Base-by-base conservation (phyloP, 2,329 filamentous ascomycete genomes). In the Xylariaceae sp. region DNA sequence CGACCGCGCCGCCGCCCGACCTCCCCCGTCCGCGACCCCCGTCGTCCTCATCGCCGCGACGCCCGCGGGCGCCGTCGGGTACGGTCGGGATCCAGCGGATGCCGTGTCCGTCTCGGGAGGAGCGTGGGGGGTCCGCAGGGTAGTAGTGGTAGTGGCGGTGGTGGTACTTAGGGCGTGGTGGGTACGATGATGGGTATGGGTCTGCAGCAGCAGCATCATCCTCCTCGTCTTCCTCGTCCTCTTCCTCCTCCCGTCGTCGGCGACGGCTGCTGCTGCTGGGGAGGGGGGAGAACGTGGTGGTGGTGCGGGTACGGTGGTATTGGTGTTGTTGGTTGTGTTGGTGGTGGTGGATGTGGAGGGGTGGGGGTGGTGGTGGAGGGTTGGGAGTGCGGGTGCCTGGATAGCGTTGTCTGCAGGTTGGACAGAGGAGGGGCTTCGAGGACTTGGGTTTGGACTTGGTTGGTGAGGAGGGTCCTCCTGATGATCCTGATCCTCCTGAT, bases 21-120 rank as follows among this genome's bases (percentile, higher is more conserved):
- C 23, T n/a, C 11, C 9, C 4, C 15, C 41, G 18, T 15, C 56
- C 56, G 5, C 35, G 41, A 41, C 17, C 49, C 57, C 5, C 41
- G 53, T 3, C 37, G 9, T 41, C 37, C 37, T 41, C 37, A 5
- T 30, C 23, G 5, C 23, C 23, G 4, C 23, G 23, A 30, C 37
- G 37, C 37, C 37, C 37, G 37, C 9, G 37, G 7, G 51, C 51
- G 23, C 50, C 55, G 35, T 61, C 59, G 7, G 55, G 51, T 9
- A 57, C 35, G 11, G 13, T 23, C 3, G 59, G 55, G 17, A 51
- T 15, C 59, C 59, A 61, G 51, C 49, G 45, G 47, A 61, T 41
- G 15, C 51, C 59, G 55, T 37, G 18, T 8, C 45, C 44, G 37
- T 61, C 59, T 4, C 35, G 49, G 39, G 10, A 57, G 49, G n/a